phyloP scores from a whole-genome alignment of 129 eudicot genomes.

The Helichrysum umbraculigerum region DNA sequence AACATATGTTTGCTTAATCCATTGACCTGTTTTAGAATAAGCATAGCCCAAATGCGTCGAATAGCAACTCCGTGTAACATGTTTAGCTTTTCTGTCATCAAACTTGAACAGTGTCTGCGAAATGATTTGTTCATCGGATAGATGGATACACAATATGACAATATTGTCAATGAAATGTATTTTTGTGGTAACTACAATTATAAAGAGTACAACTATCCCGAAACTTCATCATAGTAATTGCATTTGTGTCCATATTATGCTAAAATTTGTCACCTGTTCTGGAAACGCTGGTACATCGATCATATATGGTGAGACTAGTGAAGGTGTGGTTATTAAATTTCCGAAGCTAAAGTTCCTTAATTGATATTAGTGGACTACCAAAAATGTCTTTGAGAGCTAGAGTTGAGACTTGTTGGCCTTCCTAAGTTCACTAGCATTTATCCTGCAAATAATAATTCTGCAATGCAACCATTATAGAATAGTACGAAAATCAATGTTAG shows the following conservation, averaged over 20 bases:
- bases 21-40: background rate
- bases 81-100: background rate
- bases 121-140: background rate
- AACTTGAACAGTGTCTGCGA: background rate
- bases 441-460: too few species aligned
- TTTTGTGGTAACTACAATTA: too few species aligned
- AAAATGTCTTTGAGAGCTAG: too few species aligned
- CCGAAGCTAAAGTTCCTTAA: too few species aligned
- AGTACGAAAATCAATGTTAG: too few species aligned
- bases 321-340: too few species aligned
- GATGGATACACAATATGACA: background rate
- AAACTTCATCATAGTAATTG: background rate
- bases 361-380: too few species aligned
- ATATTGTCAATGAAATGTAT: background rate
- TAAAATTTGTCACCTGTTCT: background rate
- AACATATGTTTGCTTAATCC: background rate
- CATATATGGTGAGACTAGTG: too few species aligned
- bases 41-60: background rate
- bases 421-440: too few species aligned
- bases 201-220: background rate
- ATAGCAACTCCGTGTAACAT: background rate
- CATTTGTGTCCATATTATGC: slow-evolving; percentile 6
- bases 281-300: too few species aligned
- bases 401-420: too few species aligned
- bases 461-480: too few species aligned